phyloP scores from a whole-genome alignment of 495 filamentous ascomycete genomes.

The Choiromyces venosus region DNA sequence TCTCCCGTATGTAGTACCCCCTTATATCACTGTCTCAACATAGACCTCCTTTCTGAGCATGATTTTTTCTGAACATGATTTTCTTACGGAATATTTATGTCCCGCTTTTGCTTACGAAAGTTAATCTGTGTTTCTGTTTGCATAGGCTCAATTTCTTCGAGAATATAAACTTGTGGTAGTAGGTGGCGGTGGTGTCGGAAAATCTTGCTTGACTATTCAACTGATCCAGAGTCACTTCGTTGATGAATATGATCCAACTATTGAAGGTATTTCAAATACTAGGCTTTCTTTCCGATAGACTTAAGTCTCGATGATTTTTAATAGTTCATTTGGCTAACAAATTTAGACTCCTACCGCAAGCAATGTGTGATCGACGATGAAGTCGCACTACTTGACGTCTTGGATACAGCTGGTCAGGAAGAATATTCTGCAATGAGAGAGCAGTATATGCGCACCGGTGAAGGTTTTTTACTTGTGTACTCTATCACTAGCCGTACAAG shows the following conservation, averaged over 20 bases:
- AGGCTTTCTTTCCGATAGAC: neutral
- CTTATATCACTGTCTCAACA: neutral
- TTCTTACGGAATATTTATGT: neutral
- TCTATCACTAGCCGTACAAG: conserved; percentile 95
- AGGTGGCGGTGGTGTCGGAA: conserved; percentile 95
- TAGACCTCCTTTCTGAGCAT: neutral
- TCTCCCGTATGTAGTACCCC: neutral
- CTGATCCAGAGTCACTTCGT: conserved; percentile 98
- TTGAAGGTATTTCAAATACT: conserved; percentile 69
- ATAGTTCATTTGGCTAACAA: neutral
- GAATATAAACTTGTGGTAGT: conserved; percentile 99
- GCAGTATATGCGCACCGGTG: conserved; percentile 99
- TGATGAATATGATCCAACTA: conserved; percentile 98
- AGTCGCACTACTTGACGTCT: conserved; percentile 90
- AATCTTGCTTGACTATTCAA: conserved; percentile 98
- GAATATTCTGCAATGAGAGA: conserved; percentile 99
- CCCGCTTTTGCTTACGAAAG: neutral
- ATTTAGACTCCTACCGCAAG: conserved; percentile 95
- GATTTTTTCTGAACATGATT: neutral
- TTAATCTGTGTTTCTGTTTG: conserved; percentile 9
- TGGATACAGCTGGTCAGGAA: conserved; percentile 97
- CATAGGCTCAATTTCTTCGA: conserved; percentile 70
- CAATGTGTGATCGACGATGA: conserved; percentile 98
- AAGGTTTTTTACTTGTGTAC: conserved; percentile 96
- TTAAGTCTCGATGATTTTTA: neutral